A percentile compares a stretch with the other conserved stretches of the same genome.
These are phyloP conservation scores for Microglena sp. DNA, from an alignment of 139 green algal genomes.

Conservation along the genomic window DNA sequence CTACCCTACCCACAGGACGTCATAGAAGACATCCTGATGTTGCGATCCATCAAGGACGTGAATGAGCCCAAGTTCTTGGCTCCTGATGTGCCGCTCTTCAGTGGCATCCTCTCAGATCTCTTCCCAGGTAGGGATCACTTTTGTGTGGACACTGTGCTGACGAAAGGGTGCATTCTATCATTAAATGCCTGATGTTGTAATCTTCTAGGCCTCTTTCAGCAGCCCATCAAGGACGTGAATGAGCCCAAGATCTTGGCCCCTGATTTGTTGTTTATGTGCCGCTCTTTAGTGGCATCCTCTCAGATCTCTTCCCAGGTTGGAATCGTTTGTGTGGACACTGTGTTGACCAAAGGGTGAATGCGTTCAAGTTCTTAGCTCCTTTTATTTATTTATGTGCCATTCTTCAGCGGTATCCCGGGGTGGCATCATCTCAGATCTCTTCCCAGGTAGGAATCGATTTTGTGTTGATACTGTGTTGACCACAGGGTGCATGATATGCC, in stretches of 20 bases:
- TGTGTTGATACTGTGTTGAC: conserved; percentile 20
- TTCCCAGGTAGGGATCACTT: conserved; percentile 60
- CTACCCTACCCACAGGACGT: background rate
- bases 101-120: conserved; percentile 67
- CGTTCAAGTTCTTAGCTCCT: conserved; percentile 73
- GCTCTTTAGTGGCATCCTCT: conserved; percentile 71
- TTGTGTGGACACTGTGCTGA: conserved; percentile 19
- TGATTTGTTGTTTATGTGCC: too few species aligned
- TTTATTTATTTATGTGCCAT: conserved; percentile 68
- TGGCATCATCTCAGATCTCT: conserved; percentile 68
- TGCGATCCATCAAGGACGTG: conserved; percentile 65
- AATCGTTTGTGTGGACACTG: conserved; percentile 25
- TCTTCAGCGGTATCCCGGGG: too few species aligned
- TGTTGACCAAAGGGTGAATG: conserved; percentile 55
- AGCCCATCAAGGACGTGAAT: too few species aligned
- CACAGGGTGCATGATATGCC: too few species aligned
- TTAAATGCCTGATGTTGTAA: too few species aligned
- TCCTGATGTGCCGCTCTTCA: conserved; percentile 69
- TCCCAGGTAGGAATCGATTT: conserved; percentile 54
- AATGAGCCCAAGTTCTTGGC: conserved; percentile 79
- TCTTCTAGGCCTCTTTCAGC: too few species aligned
- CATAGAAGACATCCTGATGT: conserved; percentile 56
- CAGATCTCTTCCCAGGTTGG: conserved; percentile 65
- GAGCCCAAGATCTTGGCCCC: conserved; percentile 74
- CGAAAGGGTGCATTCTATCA: too few species aligned